phyloP scores from a whole-genome alignment of 2,329 filamentous ascomycete species.

The Cytospora piceicola region DNA sequence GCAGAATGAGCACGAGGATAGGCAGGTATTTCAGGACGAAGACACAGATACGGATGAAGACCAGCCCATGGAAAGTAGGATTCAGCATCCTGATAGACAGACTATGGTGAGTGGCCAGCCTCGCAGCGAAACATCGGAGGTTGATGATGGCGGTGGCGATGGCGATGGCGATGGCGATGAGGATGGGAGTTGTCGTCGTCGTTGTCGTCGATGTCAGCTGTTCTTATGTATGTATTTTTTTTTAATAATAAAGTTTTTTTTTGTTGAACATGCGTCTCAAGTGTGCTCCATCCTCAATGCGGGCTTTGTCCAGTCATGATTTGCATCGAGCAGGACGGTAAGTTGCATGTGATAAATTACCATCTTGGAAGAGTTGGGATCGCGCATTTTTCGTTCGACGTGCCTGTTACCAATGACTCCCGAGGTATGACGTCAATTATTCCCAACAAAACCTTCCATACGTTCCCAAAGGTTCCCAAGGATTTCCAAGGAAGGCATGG shows the following conservation, averaged over 20 bases:
- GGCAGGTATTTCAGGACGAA: constrained; percentile 34
- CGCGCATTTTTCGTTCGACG: constrained; percentile 5
- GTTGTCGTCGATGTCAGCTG: neutral
- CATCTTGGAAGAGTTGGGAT: neutral
- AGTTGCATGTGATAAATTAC: neutral
- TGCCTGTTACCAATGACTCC: neutral
- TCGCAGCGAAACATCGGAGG: neutral
- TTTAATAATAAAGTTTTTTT: neutral
- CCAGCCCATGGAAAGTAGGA: constrained; percentile 39
- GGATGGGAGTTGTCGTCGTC: neutral
- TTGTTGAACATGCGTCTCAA: neutral
- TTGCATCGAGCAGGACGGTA: neutral
- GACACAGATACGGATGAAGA: constrained; percentile 52
- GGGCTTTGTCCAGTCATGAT: constrained; percentile 2
- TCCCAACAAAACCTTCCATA: constrained; percentile 2
- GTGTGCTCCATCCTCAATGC: neutral
- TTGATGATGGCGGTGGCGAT: neutral
- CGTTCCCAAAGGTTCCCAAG: too few species aligned
- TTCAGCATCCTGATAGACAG: constrained; percentile 22
- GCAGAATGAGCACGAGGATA: constrained; percentile 17
- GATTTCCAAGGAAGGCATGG: neutral
- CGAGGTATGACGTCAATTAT: constrained; percentile 15
- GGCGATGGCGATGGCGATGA: neutral
- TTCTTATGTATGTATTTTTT: neutral
- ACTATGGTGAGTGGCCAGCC: neutral